phyloP scores from a whole-genome alignment of 2,329 filamentous ascomycete genomes.

The Fusarium bactridioides region DNA sequence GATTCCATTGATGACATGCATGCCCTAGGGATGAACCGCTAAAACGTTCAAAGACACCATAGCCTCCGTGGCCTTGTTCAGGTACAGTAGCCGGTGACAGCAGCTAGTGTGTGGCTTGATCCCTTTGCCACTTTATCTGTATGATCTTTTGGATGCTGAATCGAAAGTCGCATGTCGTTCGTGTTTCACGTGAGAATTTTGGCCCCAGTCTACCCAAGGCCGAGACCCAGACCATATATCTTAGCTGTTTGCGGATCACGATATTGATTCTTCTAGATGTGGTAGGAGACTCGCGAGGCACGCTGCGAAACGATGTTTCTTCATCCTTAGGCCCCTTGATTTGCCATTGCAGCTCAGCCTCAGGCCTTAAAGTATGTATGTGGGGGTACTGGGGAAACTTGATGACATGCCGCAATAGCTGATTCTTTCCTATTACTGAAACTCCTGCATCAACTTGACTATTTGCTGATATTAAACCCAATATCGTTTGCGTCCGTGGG shows the following conservation, averaged over 20 bases:
- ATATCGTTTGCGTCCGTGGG: not conserved
- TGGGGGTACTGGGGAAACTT: constrained; percentile 22
- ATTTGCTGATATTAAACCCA: not conserved
- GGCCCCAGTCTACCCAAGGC: not conserved
- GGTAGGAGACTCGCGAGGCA: not conserved
- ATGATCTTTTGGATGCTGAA: not conserved
- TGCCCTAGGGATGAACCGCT: not conserved
- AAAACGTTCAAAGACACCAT: not conserved
- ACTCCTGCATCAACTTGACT: not conserved
- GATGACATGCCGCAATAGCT: constrained; percentile 14
- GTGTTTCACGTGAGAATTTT: not conserved
- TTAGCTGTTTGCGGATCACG: constrained; percentile 1
- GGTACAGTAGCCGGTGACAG: not conserved
- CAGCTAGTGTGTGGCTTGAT: not conserved
- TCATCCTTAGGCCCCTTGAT: constrained; percentile 2
- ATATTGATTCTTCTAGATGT: constrained; percentile 5
- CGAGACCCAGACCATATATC: not conserved
- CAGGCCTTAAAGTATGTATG: not conserved
- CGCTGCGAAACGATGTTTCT: not conserved
- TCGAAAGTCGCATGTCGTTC: not conserved
- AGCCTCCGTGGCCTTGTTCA: not conserved
- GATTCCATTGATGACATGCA: not conserved
- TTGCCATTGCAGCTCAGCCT: constrained; percentile 1
- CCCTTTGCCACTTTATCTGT: not conserved
- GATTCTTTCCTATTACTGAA: constrained; percentile 1